phyloP scores from a whole-genome alignment of 2,329 filamentous ascomycete genomes.

The Metarhizium guizhouense region DNA sequence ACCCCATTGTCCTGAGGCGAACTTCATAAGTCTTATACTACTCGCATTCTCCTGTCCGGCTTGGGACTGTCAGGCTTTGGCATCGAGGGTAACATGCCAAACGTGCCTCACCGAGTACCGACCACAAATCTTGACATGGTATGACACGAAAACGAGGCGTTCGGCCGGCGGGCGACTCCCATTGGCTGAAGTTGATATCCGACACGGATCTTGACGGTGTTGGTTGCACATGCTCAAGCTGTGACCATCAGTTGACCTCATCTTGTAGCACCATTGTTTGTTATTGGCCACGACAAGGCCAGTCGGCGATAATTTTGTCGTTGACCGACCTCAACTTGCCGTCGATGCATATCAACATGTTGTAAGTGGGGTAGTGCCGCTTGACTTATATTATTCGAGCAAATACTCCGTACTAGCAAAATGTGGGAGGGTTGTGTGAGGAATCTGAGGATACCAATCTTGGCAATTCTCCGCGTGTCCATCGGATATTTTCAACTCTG shows the following conservation, averaged over 20 bases:
- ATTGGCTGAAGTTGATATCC: background rate
- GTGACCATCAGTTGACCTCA: background rate
- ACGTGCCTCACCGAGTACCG: background rate
- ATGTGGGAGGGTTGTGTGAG: too few species aligned
- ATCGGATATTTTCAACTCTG: background rate
- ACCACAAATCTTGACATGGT: background rate
- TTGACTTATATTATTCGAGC: too few species aligned
- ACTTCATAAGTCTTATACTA: too few species aligned
- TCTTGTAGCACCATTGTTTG: background rate
- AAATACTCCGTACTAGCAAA: too few species aligned
- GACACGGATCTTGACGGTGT: background rate
- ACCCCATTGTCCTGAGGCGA: too few species aligned
- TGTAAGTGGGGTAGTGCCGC: background rate
- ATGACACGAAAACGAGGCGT: background rate
- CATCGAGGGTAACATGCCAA: background rate
- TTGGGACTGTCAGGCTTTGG: background rate
- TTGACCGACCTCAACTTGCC: background rate
- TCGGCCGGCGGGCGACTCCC: background rate
- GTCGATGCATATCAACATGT: background rate
- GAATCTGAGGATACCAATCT: background rate
- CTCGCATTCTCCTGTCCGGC: too few species aligned
- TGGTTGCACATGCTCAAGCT: background rate
- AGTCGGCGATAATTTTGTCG: background rate
- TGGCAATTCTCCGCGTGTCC: background rate
- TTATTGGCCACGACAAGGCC: background rate